A percentile compares a stretch with the other conserved stretches of the same genome.
These are phyloP conservation scores for Eucalyptus cloeziana DNA, from an alignment of 345 rosid species.

Conservation along the genomic window DNA sequence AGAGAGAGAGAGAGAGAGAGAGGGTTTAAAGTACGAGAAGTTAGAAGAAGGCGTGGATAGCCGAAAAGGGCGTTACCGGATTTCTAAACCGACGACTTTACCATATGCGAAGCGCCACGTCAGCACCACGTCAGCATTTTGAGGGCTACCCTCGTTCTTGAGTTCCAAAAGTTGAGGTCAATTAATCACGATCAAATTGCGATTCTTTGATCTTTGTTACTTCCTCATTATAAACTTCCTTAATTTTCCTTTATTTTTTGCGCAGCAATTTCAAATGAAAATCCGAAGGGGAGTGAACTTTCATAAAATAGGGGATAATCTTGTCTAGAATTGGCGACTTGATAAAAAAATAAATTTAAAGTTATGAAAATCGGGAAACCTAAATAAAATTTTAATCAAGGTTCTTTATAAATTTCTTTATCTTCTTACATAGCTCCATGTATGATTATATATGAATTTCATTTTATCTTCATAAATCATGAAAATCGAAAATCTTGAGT, in stretches of 20 bases:
- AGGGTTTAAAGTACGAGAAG: not conserved
- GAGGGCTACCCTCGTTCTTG: too few relatives aligned
- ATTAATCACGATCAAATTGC: not conserved
- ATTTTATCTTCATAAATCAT: not conserved
- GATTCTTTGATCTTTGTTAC: not conserved
- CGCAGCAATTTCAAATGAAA: fast-evolving
- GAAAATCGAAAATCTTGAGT: fast-evolving
- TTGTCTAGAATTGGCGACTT: fast-evolving
- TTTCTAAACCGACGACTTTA: not conserved
- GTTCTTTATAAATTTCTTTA: not conserved
- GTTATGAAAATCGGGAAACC: not conserved
- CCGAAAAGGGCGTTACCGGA: not conserved
- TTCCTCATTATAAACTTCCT: not conserved
- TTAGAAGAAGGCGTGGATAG: not conserved
- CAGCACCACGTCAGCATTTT: not conserved
- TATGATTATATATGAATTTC: not conserved
- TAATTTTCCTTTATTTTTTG: not conserved
- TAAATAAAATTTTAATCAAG: not conserved
- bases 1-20: not conserved
- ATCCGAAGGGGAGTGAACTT: fast-evolving
- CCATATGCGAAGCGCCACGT: not conserved
- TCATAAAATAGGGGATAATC: fast-evolving
- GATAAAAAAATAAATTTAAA: fast-evolving
- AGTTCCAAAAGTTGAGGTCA: not conserved
- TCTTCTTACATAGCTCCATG: fast-evolving